phyloP scores from a whole-genome alignment of 192 early-diverging fungal genomes.

The Podila clonocystis region DNA sequence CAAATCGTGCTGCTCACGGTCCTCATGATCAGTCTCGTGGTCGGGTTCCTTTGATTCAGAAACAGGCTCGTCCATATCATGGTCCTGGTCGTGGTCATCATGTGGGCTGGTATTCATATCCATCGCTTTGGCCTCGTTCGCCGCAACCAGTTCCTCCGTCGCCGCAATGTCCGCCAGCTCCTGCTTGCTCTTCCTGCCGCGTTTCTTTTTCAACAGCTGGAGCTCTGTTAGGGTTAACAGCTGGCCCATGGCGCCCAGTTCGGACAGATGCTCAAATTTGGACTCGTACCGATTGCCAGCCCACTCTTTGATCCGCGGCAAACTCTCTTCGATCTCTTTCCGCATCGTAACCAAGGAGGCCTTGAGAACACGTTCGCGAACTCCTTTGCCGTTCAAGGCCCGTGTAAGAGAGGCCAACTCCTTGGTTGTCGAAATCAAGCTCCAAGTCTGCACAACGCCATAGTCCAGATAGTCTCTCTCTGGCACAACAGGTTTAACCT shows the following conservation, averaged over 20 bases:
- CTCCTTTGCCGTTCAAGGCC: slow-evolving; percentile 36
- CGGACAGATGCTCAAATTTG: slow-evolving; percentile 21
- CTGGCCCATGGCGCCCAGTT: slow-evolving; percentile 34
- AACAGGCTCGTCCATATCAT: slow-evolving; percentile 15
- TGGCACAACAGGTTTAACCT: background rate
- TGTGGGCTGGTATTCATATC: slow-evolving; percentile 2
- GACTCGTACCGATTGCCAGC: slow-evolving; percentile 8
- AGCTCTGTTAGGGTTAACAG: slow-evolving; percentile 21
- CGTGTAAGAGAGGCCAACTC: slow-evolving; percentile 35
- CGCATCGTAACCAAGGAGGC: slow-evolving; percentile 35
- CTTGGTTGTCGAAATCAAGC: slow-evolving; percentile 38
- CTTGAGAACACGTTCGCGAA: slow-evolving; percentile 32
- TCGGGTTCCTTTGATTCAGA: background rate
- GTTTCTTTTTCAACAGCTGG: slow-evolving; percentile 23
- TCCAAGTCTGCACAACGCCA: slow-evolving; percentile 41
- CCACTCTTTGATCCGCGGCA: slow-evolving; percentile 22
- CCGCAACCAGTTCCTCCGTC: slow-evolving; percentile 18
- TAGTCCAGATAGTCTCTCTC: slow-evolving; percentile 38
- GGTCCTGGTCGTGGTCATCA: slow-evolving; percentile 1
- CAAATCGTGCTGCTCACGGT: background rate
- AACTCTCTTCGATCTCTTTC: slow-evolving; percentile 42
- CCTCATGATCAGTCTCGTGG: background rate
- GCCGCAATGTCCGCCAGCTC: slow-evolving; percentile 50
- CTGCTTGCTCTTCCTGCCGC: slow-evolving; percentile 39
- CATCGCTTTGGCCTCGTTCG: slow-evolving; percentile 13